Conservation (phyloP, 176 grass and related monocot genomes). For the Chrysopogon serrulatus region DNA sequence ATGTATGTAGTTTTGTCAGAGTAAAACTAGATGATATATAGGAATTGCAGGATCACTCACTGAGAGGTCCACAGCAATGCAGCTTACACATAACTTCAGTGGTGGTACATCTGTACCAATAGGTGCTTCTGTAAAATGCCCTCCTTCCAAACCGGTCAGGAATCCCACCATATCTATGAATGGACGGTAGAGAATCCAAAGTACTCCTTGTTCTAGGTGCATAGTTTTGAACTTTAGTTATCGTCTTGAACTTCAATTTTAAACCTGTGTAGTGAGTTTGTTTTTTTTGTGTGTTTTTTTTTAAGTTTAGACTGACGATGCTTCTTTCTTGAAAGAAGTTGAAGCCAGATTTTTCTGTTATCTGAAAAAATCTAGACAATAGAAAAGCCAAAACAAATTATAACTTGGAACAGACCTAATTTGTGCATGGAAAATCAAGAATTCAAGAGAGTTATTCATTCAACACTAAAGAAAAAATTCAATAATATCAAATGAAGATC, state of each 20-base stretch:
- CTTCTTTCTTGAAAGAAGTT: no score
- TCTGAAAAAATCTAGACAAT: no score
- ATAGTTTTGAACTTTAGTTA: no score
- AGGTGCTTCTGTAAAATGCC: not conserved
- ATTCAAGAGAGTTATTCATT: not conserved
- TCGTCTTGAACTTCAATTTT: no score
- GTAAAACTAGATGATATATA: not conserved
- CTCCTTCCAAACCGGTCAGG: not conserved
- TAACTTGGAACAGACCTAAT: not conserved
- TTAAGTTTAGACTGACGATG: no score
- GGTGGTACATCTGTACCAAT: not conserved
- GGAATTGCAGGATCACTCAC: not conserved
- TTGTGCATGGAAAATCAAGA: not conserved
- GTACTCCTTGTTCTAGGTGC: not conserved
- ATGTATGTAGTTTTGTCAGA: not conserved
- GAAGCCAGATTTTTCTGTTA: no score
- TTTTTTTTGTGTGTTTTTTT: no score
- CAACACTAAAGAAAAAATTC: not conserved
- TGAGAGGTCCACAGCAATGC: not conserved
- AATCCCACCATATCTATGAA: not conserved
- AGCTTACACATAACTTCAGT: not conserved
- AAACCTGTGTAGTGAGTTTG: no score
- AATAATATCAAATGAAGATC: not conserved
- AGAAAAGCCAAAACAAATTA: not conserved
- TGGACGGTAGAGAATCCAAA: not conserved